phyloP scores from a whole-genome alignment of 768 basidiomycete genomes.

The Paxillus rubicundulus region DNA sequence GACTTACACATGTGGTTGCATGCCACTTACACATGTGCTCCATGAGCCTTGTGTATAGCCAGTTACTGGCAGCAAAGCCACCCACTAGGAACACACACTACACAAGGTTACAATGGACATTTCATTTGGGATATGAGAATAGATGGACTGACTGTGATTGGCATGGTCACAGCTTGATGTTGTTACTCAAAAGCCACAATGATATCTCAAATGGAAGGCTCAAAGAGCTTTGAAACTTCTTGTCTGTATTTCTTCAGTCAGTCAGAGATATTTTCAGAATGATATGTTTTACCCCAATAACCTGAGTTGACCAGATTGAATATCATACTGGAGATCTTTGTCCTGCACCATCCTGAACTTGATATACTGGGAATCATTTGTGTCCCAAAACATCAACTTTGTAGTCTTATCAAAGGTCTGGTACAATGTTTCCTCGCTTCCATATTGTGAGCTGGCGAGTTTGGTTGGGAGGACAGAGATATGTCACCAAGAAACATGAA shows the following conservation, averaged over 20 bases:
- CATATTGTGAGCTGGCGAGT: constrained; percentile 28
- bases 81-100: constrained; percentile 43
- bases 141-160: constrained; percentile 23
- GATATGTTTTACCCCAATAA: constrained; percentile 28
- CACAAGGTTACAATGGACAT: background rate
- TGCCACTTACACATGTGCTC: constrained; percentile 35
- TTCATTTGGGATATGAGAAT: background rate
- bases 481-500: background rate
- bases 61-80: constrained; percentile 45
- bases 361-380: constrained; percentile 33
- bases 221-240: constrained; percentile 37
- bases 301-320: constrained; percentile 36
- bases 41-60: constrained; percentile 39
- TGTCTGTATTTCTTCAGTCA: constrained; percentile 13
- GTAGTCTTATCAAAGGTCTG: constrained; percentile 36
- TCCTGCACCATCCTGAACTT: constrained; percentile 37
- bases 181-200: constrained; percentile 29
- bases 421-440: constrained; percentile 27
- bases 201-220: constrained; percentile 34
- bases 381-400: constrained; percentile 39
- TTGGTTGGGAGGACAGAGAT: constrained; percentile 16
- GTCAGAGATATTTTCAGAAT: background rate
- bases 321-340: constrained; percentile 34
- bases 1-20: background rate
- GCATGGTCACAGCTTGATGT: constrained; percentile 14